Evolutionary conservation across 2,329 filamentous ascomycete genomes (phyloP).

Genomic region (Fusarium protoensiforme): DNA sequence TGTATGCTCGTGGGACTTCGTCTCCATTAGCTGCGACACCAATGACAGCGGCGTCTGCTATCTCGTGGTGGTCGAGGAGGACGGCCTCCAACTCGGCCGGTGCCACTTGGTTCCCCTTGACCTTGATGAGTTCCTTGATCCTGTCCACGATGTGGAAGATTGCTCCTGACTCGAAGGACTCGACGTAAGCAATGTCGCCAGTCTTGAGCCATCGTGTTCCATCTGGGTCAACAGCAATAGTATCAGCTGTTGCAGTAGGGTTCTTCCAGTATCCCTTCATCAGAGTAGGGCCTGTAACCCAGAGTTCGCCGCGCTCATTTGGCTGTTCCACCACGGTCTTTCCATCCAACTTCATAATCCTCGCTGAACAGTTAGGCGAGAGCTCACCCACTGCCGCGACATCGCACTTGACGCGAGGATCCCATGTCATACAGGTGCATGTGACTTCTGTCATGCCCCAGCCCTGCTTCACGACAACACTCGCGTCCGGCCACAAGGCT

Average conservation of each 20-base stretch:
- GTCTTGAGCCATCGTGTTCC: slow-evolving; percentile 76
- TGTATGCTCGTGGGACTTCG: slow-evolving; percentile 70
- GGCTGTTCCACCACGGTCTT: slow-evolving; percentile 57
- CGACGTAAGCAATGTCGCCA: slow-evolving; percentile 77
- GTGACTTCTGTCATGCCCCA: slow-evolving; percentile 92
- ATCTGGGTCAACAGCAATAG: slow-evolving; percentile 57
- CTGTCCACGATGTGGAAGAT: slow-evolving; percentile 75
- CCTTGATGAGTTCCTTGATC: slow-evolving; percentile 72
- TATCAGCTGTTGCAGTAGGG: slow-evolving; percentile 72
- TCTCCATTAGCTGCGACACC: slow-evolving; percentile 53
- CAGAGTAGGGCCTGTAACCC: slow-evolving; percentile 76
- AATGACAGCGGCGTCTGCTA: slow-evolving; percentile 76
- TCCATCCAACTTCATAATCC: slow-evolving; percentile 69
- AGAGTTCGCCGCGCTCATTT: slow-evolving; percentile 75
- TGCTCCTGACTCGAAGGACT: slow-evolving; percentile 61
- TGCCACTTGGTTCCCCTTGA: slow-evolving; percentile 79
- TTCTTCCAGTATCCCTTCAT: slow-evolving; percentile 84
- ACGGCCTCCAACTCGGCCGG: slow-evolving; percentile 81
- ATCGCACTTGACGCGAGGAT: slow-evolving; percentile 64
- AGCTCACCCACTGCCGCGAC: slow-evolving; percentile 35
- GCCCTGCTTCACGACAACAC: slow-evolving; percentile 67
- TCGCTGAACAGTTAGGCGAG: slow-evolving; percentile 62
- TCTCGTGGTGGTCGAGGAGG: slow-evolving; percentile 74
- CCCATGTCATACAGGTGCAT: slow-evolving; percentile 74
- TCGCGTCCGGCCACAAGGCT: slow-evolving; percentile 60